Base-by-base conservation (phyloP, 176 grass and related monocot genomes). In the Melocanna baccifera region DNA sequence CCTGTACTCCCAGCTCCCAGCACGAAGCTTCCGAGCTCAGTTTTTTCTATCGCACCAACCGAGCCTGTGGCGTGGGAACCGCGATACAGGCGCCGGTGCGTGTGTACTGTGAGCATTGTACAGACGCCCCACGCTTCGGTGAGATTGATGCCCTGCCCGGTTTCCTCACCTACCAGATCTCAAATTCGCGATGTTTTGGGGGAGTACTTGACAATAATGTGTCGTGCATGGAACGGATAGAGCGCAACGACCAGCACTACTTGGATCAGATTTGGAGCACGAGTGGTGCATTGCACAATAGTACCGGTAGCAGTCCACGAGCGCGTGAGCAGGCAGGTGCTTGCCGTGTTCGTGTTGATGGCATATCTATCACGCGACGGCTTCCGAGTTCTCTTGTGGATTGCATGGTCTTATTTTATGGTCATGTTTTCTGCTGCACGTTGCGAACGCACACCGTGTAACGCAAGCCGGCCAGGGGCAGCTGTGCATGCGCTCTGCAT, bases 1-100 rank as follows among this genome's bases (percentile, higher is more conserved):
- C 55, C 46, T 25, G 69, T 18, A n/a, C 70, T 72, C 63, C 8
- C 16, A 28, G 36, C 50, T 75, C 64, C 69, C 36, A 47, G 62
- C 81, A 84, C 62, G 89, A 84, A 91, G 89, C 89, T 91, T 81
- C 74, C 10, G 11, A 0, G 18, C 12, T 16, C 50, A 7, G 45
- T 0, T 45, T 80, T 77, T 53, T 73, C 15, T 9, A 67, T 59
- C 8, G 36, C 73, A 45, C 75, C 80, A 52, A 74, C 40, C 64
- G 53, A 32, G 53, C 41, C n/a, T 1, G 30, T 41, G 64, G 47
- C 63, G 26, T 16, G 63, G 72, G 50, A 47, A 32, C 50, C 14
- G 53, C 53, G 83, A 43, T 28, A 32, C 43, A 29, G 16, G 12
- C 39, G 62, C 25, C 46, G 79, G 53, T 7, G 41, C 80, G 74